Base-by-base conservation (phyloP, 148 eudicot genomes). In the Nepenthes gracilis region DNA sequence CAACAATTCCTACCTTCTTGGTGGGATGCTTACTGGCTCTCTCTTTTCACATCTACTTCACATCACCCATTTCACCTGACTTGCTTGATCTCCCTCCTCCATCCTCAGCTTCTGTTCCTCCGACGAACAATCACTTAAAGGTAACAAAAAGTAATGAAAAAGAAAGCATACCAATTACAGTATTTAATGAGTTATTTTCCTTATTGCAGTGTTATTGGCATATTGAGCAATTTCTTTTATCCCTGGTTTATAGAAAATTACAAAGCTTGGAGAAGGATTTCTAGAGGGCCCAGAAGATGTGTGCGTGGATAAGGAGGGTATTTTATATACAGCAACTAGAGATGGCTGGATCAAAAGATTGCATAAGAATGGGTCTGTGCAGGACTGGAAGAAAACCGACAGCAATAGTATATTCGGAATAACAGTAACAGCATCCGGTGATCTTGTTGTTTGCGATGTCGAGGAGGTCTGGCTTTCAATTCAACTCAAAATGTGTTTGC, bases 271-370 rank as follows among this genome's bases (percentile, higher is more conserved):
- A 65, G 83, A 90, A 83, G 97, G 95, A 43, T 7, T 58, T 6
- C 15, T 90, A 47, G 38, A 74, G 14, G 60, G 75, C 1, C 89
- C 97, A 45, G 97, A 90, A 72, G 97, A 79, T 48, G 73, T 87
- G 10, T 74, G 84, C 43, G 59, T 87, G 40, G 89, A 81, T 52
- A 78, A 83, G 67, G 62, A 69, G 43, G 97, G 92, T n/a, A 70
- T 70, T 14, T 35, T 90, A 37, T 83, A 90, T 51, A 83, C 95
- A 47, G 87, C 89, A n/a, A 72, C 82, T 14, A 79, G 95, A 81
- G 97, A 90, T 78, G 97, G 97, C 3, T 85, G 86, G 85, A 79
- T 90, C 60, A 83, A 69, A 75, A 85, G 84, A 74, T 9, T 85
- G 77, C 82, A 71, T n/a, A 78, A 36, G 55, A 75, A 90, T 60